Evolutionary conservation across 2,329 filamentous ascomycete genomes (phyloP).

Genomic region (Colletotrichum ledebouriae): DNA sequence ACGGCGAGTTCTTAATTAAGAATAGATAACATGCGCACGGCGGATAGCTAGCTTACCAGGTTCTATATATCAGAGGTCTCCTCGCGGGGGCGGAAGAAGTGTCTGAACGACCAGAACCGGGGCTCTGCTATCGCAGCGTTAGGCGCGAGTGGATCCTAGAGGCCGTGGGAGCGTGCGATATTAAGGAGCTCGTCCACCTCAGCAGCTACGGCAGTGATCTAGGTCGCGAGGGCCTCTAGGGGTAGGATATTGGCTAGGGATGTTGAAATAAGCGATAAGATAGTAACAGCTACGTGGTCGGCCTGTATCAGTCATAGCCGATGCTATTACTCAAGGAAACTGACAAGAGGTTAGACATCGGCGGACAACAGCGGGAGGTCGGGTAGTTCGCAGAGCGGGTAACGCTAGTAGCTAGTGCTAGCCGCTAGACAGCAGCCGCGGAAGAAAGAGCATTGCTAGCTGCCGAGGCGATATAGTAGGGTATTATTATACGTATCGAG

Average conservation of each 20-base stretch:
- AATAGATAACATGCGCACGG: constrained; percentile 4
- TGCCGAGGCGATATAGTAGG: constrained; percentile 5
- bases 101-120: neutral
- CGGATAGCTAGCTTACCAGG: neutral
- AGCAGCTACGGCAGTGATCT: constrained; percentile 1
- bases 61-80: neutral
- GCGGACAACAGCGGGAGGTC: neutral
- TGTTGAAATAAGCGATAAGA: neutral
- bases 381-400: constrained; percentile 2
- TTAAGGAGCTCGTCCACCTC: constrained; percentile 6
- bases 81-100: neutral
- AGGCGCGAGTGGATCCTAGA: constrained; percentile 2
- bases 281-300: neutral
- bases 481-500: constrained; percentile 7
- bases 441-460: constrained; percentile 1
- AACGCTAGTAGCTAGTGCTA: neutral
- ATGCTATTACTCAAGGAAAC: constrained; percentile 7
- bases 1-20: constrained; percentile 2
- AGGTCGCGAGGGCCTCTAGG: neutral
- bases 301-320: neutral
- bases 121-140: neutral
- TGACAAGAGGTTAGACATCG: neutral
- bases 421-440: neutral
- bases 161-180: neutral
- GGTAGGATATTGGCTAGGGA: neutral